Base-by-base conservation (phyloP, 2,329 filamentous ascomycete species). In the Ceratocystis cubensis region DNA sequence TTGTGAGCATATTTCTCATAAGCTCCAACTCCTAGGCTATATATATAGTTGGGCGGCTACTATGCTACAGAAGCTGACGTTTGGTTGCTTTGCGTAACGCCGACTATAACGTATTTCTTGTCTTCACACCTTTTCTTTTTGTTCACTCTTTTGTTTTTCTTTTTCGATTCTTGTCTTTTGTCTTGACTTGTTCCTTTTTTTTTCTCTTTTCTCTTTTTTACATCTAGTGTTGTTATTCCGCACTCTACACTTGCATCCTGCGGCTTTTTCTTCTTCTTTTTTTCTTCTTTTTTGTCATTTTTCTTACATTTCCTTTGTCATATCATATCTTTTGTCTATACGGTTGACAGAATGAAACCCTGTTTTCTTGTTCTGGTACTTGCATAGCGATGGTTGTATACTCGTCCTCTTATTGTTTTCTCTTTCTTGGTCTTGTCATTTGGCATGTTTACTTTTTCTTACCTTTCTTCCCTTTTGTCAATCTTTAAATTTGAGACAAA, bases 301-400 rank as follows among this genome's bases (percentile, higher is more conserved):
- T 64, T 41, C 57, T 53, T 57, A 65, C 10, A 56, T 65, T 65
- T 25, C 48, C 63, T 57, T 65, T 65, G 22, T 65, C 20, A 37
- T 64, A 22, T 64, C 48, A 37, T 64, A 17, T 64, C 30, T 56
- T 28, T 50, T 56, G 45, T 56, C 46, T 64, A 50, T 56, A 17
- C 28, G 56, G 56, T 59, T 59, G 56, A 59, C 56, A 59, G 56
- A 59, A 59, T 33, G 56, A 37, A 59, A 59, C 28, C 30, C n/a
- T 59, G 25, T 59, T 59, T 53, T 59, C 17, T 59, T 59, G 56
- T 37, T 59, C 56, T 59, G 56, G 56, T 59, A 59, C 56, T 59
- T 59, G 56, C 56, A 59, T 59, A 59, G 56, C 56, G 56, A 59
- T 59, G 56, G 56, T 56, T 65, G 20, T 57, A 57, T 65, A 53